phyloP scores from a whole-genome alignment of 2,329 filamentous ascomycete species.

The Tolypocladium nubicola region DNA sequence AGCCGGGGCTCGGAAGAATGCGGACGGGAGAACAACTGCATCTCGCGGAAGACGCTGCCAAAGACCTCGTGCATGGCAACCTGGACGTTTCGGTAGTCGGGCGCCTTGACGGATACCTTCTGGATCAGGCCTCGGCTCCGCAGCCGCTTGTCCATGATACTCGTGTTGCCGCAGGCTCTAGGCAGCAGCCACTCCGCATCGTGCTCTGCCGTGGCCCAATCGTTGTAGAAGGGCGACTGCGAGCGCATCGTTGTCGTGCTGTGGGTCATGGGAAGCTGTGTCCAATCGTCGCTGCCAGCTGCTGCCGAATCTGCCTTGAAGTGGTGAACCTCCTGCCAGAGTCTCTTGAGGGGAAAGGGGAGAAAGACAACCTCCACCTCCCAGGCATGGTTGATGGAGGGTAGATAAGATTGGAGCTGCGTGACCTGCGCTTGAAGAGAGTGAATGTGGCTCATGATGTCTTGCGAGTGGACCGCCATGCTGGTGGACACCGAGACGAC shows the following conservation, averaged over 20 bases:
- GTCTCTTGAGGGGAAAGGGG: slow-evolving; percentile 51
- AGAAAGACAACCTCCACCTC: slow-evolving; percentile 67
- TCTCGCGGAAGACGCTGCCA: slow-evolving; percentile 39
- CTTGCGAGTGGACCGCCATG: slow-evolving; percentile 28
- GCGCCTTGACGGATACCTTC: slow-evolving; percentile 47
- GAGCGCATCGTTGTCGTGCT: slow-evolving; percentile 33
- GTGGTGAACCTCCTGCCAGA: slow-evolving; percentile 41
- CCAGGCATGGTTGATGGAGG: slow-evolving; percentile 56
- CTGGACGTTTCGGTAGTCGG: slow-evolving; percentile 59
- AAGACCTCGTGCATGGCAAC: slow-evolving; percentile 54
- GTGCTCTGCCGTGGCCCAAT: slow-evolving; percentile 33
- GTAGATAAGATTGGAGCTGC: slow-evolving; percentile 48
- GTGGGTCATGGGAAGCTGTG: slow-evolving; percentile 38
- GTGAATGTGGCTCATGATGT: slow-evolving; percentile 40
- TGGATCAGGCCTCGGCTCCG: slow-evolving; percentile 63
- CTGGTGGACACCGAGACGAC: slow-evolving; percentile 35
- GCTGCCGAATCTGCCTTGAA: slow-evolving; percentile 29
- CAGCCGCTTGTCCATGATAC: slow-evolving; percentile 59
- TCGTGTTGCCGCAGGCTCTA: slow-evolving; percentile 54
- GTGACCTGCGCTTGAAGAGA: slow-evolving; percentile 38
- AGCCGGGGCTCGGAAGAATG: slow-evolving; percentile 16
- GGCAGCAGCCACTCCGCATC: slow-evolving; percentile 55
- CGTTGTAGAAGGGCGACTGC: slow-evolving; percentile 34
- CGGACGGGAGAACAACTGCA: slow-evolving; percentile 22
- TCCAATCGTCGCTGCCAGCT: slow-evolving; percentile 39